A percentile compares a stretch with the other conserved stretches of the same genome.
phyloP scores from a whole-genome alignment of 441 rosid genomes.

The Francoa sonchifolia region DNA sequence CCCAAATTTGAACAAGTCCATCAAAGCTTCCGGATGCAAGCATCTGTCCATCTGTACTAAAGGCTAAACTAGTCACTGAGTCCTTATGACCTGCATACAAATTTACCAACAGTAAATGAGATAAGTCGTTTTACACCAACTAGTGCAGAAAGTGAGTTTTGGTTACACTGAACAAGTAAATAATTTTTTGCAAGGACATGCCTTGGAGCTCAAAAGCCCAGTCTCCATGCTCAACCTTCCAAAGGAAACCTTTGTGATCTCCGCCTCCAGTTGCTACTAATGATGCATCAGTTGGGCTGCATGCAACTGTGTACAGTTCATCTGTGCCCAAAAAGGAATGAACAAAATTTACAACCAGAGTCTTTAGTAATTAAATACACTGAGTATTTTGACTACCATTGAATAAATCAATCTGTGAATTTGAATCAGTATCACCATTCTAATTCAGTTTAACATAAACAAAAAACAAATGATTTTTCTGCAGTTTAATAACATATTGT shows the following conservation, averaged over 20 bases:
- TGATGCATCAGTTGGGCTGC: constrained; percentile 63
- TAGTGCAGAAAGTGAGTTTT: not conserved
- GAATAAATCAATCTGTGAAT: too few species aligned
- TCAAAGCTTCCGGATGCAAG: constrained; percentile 75
- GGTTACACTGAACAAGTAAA: not conserved
- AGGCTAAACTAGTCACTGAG: constrained; percentile 62
- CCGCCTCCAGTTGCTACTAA: constrained; percentile 91
- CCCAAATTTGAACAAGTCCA: constrained; percentile 60
- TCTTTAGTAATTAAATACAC: too few species aligned
- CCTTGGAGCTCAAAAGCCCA: constrained; percentile 73
- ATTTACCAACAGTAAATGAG: constrained; percentile 1
- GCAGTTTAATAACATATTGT: too few species aligned
- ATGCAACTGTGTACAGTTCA: constrained; percentile 63
- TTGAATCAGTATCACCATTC: too few species aligned
- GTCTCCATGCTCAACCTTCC: constrained; percentile 77
- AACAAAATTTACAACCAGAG: not conserved
- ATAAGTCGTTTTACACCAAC: not conserved
- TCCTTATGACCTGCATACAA: constrained; percentile 57
- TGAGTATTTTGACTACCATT: too few species aligned
- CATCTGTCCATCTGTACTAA: constrained; percentile 57
- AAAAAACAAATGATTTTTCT: too few species aligned
- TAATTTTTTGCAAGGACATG: constrained; percentile 3
- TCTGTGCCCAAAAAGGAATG: constrained; percentile 22
- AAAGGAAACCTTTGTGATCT: constrained; percentile 74
- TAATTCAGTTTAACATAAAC: too few species aligned